A percentile compares a stretch with the other conserved stretches of the same genome.
Evolutionary conservation across 2,329 filamentous ascomycete species (phyloP).

Genomic region (Leptosphaerulina australis): DNA sequence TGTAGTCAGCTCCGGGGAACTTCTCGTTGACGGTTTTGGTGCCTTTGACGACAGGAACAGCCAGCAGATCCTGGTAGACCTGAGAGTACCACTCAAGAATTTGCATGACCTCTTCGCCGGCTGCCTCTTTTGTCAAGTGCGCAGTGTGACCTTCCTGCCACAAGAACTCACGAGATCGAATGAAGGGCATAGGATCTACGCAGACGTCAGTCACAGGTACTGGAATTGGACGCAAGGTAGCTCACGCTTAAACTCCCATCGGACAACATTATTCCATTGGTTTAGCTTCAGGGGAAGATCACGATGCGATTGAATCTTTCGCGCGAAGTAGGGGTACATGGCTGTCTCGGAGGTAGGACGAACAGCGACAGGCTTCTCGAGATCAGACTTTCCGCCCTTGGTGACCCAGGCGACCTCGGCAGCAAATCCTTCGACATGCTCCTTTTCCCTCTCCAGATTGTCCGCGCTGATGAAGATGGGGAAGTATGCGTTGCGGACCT

Average conservation of each 20-base stretch:
- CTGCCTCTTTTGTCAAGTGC: conserved; percentile 81
- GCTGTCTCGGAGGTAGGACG: conserved; percentile 75
- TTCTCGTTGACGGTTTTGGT: conserved; percentile 97
- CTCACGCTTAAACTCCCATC: conserved; percentile 90
- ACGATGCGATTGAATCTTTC: conserved; percentile 96
- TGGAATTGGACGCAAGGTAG: conserved; percentile 45
- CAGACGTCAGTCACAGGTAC: not conserved
- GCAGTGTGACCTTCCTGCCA: conserved; percentile 98
- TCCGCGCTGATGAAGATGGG: conserved; percentile 85
- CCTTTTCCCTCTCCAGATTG: conserved; percentile 85
- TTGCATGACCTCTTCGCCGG: conserved; percentile 84
- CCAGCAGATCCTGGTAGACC: conserved; percentile 91
- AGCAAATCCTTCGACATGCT: conserved; percentile 96
- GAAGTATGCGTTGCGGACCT: conserved; percentile 95
- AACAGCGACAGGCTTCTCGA: conserved; percentile 79
- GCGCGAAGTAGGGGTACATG: conserved; percentile 95
- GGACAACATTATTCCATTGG: conserved; percentile 95
- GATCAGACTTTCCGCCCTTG: conserved; percentile 86
- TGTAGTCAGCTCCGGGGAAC: conserved; percentile 96
- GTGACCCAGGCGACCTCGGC: conserved; percentile 91
- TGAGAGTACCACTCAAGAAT: conserved; percentile 92
- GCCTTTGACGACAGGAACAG: conserved; percentile 92
- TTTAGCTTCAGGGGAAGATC: conserved; percentile 93
- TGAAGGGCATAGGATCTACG: conserved; percentile 69
- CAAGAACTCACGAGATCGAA: conserved; percentile 86